Base-by-base conservation (phyloP, 768 basidiomycete genomes). In the Auricularia cornea region DNA sequence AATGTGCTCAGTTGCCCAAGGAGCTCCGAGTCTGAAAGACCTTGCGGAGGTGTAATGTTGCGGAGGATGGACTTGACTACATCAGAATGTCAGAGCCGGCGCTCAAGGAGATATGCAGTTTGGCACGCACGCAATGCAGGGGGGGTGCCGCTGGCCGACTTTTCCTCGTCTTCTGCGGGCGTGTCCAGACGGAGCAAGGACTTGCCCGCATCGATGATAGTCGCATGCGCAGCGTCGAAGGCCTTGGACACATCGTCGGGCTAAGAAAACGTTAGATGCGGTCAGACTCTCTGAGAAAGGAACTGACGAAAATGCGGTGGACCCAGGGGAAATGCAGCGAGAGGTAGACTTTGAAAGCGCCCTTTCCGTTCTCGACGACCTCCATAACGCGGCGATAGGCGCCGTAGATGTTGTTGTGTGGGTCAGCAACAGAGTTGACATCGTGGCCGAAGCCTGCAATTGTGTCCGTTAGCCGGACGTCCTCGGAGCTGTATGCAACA, bases 1-100 rank as follows among this genome's bases (percentile, higher is more conserved):
- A 95, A 90, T 0, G 92, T 94, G 68, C 90, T 92, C 73, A 95
- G 86, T 64, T 86, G 93, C 69, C 91, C 79, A 12, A 94, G 79
- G 60, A 95, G 87, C 69, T 96, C 94, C 32, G 89, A 85, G 70
- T 97, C 94, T 0, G 92, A 89, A 67, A 96, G 86, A 38, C 87
- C 83, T 66, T 88, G 84, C 59, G 88, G 85, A 0, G 78, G 77
- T 33, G 85, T 80, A 18, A 91, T 76, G 64, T 93, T 82, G 2
- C 90, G 84, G 64, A 84, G 70, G 72, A 95, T 96, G 2, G 92
- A 89, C 74, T 89, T 90, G 60, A 96, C 94, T 96, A 65, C 2
- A 59, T 20, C 26, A 16, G n/a, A 57, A 33, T 20, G 56, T 20
- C 11, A 29, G 23, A 11, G 18, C 59, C 29, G 31, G 11, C 52